A percentile compares a stretch with the other conserved stretches of the same genome.
Evolutionary conservation across 2,329 filamentous ascomycete species (phyloP).

Genomic region (Achaetomium macrosporum): DNA sequence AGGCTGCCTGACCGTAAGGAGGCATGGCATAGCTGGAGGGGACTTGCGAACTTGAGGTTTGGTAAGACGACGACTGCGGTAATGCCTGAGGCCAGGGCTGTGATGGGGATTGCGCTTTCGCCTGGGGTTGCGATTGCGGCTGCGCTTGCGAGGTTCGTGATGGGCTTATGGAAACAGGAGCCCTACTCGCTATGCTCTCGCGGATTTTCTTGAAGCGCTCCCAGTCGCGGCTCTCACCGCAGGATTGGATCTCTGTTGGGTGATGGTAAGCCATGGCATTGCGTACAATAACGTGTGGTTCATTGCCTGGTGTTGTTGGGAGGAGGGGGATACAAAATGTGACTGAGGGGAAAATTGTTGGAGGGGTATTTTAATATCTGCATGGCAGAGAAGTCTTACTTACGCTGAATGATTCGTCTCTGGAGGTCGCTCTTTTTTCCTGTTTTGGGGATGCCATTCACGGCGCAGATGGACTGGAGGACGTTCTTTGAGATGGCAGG

Average conservation of each 20-base stretch:
- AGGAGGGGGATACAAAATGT: neutral
- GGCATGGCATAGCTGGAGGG: slow-evolving; percentile 15
- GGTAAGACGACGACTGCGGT: slow-evolving; percentile 8
- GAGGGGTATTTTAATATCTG: neutral
- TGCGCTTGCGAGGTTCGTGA: slow-evolving; percentile 1
- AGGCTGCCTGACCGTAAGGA: slow-evolving; percentile 3
- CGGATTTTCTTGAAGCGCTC: slow-evolving; percentile 40
- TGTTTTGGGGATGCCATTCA: slow-evolving; percentile 68
- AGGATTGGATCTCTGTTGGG: slow-evolving; percentile 39
- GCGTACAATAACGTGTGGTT: neutral
- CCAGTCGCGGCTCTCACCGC: slow-evolving; percentile 33
- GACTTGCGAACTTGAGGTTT: neutral
- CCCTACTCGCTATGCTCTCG: slow-evolving; percentile 33
- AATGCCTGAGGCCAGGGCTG: slow-evolving; percentile 6
- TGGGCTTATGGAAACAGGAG: slow-evolving; percentile 26
- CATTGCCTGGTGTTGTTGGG: neutral
- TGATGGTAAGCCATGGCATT: slow-evolving; percentile 4
- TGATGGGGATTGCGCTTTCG: neutral
- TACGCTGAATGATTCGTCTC: slow-evolving; percentile 70
- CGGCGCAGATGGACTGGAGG: slow-evolving; percentile 69
- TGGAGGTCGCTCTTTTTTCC: slow-evolving; percentile 85
- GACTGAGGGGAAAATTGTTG: neutral
- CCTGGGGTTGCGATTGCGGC: slow-evolving; percentile 12
- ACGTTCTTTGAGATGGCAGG: slow-evolving; percentile 51
- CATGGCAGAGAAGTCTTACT: slow-evolving; percentile 34